Conservation (phyloP, 2,329 filamentous ascomycete species). For the Metarhizium humberi region DNA sequence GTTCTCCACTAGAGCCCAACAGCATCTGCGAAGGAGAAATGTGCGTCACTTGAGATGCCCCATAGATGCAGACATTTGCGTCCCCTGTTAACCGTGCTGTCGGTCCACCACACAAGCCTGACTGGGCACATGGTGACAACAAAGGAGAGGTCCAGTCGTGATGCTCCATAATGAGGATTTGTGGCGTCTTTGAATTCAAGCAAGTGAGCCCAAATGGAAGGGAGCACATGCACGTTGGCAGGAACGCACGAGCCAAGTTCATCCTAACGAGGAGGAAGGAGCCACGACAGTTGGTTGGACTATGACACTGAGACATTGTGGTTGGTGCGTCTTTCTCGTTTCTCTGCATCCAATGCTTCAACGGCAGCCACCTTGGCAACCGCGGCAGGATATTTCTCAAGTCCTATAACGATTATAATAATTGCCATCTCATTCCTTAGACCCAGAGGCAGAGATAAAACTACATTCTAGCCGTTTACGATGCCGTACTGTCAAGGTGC, state of each 20-base stretch:
- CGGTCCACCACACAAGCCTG: background rate
- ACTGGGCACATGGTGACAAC: background rate
- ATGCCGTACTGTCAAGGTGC: too few species aligned
- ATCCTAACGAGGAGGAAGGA: background rate
- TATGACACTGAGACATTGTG: conserved; percentile 2
- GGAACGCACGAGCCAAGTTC: conserved; percentile 6
- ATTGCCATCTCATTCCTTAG: too few species aligned
- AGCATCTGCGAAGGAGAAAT: background rate
- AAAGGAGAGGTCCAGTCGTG: background rate
- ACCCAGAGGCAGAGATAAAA: too few species aligned
- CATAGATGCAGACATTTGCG: background rate
- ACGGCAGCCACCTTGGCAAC: background rate
- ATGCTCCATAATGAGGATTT: background rate
- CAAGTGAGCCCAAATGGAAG: background rate
- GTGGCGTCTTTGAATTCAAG: background rate
- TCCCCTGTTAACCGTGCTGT: background rate
- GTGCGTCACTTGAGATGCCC: background rate
- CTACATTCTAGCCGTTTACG: too few species aligned
- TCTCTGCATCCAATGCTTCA: background rate
- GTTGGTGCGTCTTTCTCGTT: background rate
- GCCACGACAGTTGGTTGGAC: background rate
- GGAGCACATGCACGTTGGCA: background rate
- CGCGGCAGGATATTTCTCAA: too few species aligned
- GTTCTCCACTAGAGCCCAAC: background rate
- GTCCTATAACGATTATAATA: too few species aligned